Conservation (phyloP, 371 early-diverging fungal genomes). For the Lichtheimia ornata region DNA sequence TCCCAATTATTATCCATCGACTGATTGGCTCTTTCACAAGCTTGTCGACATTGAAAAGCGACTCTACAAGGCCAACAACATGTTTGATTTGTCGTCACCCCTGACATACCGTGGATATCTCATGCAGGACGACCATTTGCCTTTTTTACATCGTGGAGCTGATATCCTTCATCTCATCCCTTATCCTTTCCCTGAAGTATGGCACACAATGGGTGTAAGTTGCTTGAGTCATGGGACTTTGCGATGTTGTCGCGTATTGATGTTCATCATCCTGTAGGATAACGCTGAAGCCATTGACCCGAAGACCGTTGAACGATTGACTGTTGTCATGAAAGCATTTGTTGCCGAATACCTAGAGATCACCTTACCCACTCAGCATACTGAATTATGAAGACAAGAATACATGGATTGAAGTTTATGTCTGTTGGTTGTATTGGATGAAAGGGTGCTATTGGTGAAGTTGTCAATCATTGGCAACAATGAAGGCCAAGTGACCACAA, state of each 20-base stretch:
- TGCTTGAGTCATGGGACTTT: not conserved
- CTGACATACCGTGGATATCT: constrained; percentile 34
- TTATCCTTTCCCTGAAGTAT: constrained; percentile 86
- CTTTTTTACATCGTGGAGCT: constrained; percentile 81
- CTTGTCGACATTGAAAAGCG: constrained; percentile 51
- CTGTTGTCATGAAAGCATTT: constrained; percentile 52
- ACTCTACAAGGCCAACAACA: constrained; percentile 30
- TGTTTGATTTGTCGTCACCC: constrained; percentile 42
- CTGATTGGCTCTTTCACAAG: constrained; percentile 62
- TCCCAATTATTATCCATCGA: constrained; percentile 60
- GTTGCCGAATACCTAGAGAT: constrained; percentile 59
- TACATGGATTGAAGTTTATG: too few relatives aligned
- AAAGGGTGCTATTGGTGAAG: too few relatives aligned
- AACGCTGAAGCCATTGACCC: constrained; percentile 40
- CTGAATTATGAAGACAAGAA: constrained; percentile 15
- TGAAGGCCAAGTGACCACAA: too few relatives aligned
- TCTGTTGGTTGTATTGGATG: too few relatives aligned
- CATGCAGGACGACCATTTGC: constrained; percentile 92
- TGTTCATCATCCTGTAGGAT: constrained; percentile 17
- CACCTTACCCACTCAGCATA: constrained; percentile 14
- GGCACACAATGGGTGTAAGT: constrained; percentile 79
- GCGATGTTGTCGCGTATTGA: not conserved
- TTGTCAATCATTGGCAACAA: too few relatives aligned
- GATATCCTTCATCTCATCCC: constrained; percentile 91
- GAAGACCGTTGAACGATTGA: constrained; percentile 40